Percentiles rank a stretch among this genome's conserved stretches.
Evolutionary conservation across 805 yeast species (phyloP).

Genomic region (Yamadazyma endophytica): DNA sequence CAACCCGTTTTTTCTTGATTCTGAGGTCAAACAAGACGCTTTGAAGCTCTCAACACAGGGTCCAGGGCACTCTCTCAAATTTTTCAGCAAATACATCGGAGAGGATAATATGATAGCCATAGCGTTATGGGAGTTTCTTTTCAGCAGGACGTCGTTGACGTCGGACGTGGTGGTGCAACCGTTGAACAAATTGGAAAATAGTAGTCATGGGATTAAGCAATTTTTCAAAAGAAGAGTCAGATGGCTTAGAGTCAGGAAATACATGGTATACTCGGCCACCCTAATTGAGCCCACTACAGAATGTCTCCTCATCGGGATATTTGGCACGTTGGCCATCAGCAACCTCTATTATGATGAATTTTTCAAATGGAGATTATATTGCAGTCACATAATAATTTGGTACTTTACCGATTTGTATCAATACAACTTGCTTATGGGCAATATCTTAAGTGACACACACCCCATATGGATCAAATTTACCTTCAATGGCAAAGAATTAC

Average conservation of each 20-base stretch:
- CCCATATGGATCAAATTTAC: slow-evolving; percentile 26
- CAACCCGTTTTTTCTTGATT: slow-evolving; percentile 28
- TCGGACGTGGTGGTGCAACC: slow-evolving; percentile 82
- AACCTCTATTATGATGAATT: slow-evolving; percentile 31
- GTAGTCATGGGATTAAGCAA: slow-evolving; percentile 42
- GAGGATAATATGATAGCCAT: slow-evolving; percentile 93
- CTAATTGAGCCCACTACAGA: slow-evolving; percentile 85
- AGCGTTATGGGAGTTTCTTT: slow-evolving; percentile 67
- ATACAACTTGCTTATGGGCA: slow-evolving; percentile 40
- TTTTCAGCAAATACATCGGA: slow-evolving; percentile 78
- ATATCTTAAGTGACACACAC: slow-evolving; percentile 12
- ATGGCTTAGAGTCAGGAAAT: slow-evolving; percentile 83
- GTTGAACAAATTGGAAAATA: slow-evolving; percentile 23
- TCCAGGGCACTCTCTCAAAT: slow-evolving; percentile 52
- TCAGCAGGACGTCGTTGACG: slow-evolving; percentile 70
- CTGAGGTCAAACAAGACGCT: slow-evolving; percentile 27
- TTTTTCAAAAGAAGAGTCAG: slow-evolving; percentile 68
- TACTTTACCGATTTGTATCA: slow-evolving; percentile 59
- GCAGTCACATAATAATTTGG: slow-evolving; percentile 62
- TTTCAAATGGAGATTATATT: slow-evolving; percentile 37
- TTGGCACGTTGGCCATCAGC: slow-evolving; percentile 60
- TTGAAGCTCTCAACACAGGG: slow-evolving; percentile 20
- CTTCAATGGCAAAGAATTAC: slow-evolving; percentile 10
- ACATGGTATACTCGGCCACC: slow-evolving; percentile 85
- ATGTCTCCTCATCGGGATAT: slow-evolving; percentile 58